phyloP scores from a whole-genome alignment of 352 stramenopile species.

The Pythium periplocum region DNA sequence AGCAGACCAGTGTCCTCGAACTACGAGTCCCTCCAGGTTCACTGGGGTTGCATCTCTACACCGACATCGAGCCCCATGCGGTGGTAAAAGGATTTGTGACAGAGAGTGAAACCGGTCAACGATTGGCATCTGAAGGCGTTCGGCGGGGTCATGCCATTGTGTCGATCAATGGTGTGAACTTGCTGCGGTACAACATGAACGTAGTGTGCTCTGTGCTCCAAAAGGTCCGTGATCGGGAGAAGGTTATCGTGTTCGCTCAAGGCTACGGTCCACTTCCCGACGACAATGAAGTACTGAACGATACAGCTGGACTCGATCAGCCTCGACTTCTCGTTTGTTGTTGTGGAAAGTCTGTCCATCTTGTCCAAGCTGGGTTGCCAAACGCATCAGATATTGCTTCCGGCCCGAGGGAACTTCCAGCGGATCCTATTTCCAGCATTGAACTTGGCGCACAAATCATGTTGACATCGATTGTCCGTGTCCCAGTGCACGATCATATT shows the following conservation, averaged over 20 bases:
- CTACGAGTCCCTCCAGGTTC: constrained; percentile 35
- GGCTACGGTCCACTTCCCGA: constrained; percentile 17
- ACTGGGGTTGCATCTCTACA: constrained; percentile 54
- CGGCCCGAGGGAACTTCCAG: constrained; percentile 36
- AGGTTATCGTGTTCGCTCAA: constrained; percentile 44
- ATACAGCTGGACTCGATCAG: neutral
- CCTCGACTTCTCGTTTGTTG: constrained; percentile 53
- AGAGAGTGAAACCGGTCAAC: constrained; percentile 32
- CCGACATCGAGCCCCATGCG: constrained; percentile 44
- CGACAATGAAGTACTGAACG: no score
- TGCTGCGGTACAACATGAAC: constrained; percentile 28
- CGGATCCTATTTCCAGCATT: constrained; percentile 43
- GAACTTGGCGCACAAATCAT: constrained; percentile 38
- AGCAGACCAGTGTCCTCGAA: constrained; percentile 25
- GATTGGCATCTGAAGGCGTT: constrained; percentile 30
- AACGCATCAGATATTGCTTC: constrained; percentile 55
- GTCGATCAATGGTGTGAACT: constrained; percentile 52
- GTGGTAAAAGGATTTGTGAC: constrained; percentile 52
- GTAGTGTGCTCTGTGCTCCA: constrained; percentile 44
- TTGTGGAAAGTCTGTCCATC: constrained; percentile 46
- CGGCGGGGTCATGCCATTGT: constrained; percentile 32
- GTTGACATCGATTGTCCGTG: constrained; percentile 43
- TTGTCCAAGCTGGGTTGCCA: constrained; percentile 44
- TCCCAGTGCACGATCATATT: constrained; percentile 44
- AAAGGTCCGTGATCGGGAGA: constrained; percentile 43